Evolutionary conservation across 2,329 filamentous ascomycete genomes (phyloP).

Genomic region (Aspergillus aculeatinus): DNA sequence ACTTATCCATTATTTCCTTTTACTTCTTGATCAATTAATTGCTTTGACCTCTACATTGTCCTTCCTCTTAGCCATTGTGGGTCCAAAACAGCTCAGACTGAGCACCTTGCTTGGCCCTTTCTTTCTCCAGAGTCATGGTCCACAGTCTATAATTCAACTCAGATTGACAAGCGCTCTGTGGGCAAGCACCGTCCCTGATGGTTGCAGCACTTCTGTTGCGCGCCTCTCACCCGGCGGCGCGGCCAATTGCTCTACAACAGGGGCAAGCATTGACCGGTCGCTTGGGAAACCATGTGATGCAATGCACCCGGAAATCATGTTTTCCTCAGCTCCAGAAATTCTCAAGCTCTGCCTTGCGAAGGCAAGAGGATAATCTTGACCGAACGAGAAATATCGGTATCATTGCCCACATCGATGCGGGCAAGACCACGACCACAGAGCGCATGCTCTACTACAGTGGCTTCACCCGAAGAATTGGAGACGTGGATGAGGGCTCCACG

Average conservation of each 20-base stretch:
- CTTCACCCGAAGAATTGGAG: slow-evolving; percentile 81
- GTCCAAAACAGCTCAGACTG: background rate
- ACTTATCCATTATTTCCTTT: slow-evolving; percentile 1
- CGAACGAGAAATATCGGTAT: slow-evolving; percentile 94
- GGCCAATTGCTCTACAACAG: slow-evolving; percentile 13
- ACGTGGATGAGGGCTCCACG: slow-evolving; percentile 94
- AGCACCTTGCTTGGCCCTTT: background rate
- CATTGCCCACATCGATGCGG: slow-evolving; percentile 97
- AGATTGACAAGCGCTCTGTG: slow-evolving; percentile 8
- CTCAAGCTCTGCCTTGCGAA: slow-evolving; percentile 26
- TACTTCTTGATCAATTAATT: slow-evolving; percentile 6
- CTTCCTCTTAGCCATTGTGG: background rate
- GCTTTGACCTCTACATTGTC: background rate
- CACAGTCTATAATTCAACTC: background rate
- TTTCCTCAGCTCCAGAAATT: slow-evolving; percentile 22
- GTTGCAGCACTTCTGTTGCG: slow-evolving; percentile 33
- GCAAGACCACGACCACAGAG: slow-evolving; percentile 98
- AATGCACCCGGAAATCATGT: background rate
- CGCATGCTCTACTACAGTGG: slow-evolving; percentile 98
- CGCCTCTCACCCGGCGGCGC: slow-evolving; percentile 25
- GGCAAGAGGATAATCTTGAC: slow-evolving; percentile 44
- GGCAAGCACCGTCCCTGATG: slow-evolving; percentile 23
- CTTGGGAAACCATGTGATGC: background rate
- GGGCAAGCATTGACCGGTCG: slow-evolving; percentile 8
- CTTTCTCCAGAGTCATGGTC: background rate